These are phyloP conservation scores for Irpex sp. DNA, from an alignment of 1,284 basidiomycete genomes.

Conservation along the genomic window DNA sequence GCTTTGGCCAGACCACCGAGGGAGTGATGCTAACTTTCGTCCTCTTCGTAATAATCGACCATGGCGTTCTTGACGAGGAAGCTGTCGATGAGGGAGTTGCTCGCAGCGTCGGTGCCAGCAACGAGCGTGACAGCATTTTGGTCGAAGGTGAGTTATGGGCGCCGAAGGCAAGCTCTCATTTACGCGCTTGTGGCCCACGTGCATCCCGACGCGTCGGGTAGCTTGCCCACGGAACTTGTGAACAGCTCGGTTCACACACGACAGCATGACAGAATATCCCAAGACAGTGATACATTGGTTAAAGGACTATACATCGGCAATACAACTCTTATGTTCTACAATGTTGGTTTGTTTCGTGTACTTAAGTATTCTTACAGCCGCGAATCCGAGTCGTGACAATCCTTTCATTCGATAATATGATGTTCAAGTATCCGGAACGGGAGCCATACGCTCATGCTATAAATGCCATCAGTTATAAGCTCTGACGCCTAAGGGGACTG, in stretches of 20 bases:
- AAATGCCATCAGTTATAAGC: not conserved
- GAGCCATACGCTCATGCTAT: slow-evolving; percentile 3
- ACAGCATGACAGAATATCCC: not conserved
- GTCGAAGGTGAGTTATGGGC: slow-evolving; percentile 5
- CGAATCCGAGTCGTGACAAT: too few species aligned
- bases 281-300: not conserved
- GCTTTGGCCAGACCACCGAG: slow-evolving; percentile 45
- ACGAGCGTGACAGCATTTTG: slow-evolving; percentile 9
- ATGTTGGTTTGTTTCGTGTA: not conserved
- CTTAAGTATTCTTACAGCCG: too few species aligned
- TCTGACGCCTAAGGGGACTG: too few species aligned
- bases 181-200: not conserved
- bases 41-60: slow-evolving; percentile 22
- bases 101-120: slow-evolving; percentile 6
- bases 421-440: slow-evolving; percentile 1
- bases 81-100: slow-evolving; percentile 5
- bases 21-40: slow-evolving; percentile 52
- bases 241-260: too few species aligned
- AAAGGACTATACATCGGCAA: not conserved
- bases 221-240: too few species aligned
- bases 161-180: not conserved
- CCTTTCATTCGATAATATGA: not conserved
- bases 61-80: slow-evolving; percentile 4
- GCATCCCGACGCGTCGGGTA: not conserved
- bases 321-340: not conserved